phyloP scores from a whole-genome alignment of 176 grass and related monocot genomes.

The Alopecurus myosuroides region DNA sequence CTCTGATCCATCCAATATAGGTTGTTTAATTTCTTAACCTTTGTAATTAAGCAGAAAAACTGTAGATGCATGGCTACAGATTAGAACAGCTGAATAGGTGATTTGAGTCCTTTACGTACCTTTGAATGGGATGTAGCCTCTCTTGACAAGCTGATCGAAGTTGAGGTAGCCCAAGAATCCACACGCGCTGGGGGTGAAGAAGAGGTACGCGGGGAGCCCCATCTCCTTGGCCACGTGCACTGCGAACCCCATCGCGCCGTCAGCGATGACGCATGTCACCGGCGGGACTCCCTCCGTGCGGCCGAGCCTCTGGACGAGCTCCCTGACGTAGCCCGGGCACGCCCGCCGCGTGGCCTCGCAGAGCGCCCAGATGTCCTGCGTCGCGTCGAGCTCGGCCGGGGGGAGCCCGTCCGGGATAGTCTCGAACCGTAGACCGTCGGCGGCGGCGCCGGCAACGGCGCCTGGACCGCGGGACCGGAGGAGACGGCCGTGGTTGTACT shows the following conservation, averaged over 20 bases:
- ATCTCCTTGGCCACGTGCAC: constrained; percentile 60
- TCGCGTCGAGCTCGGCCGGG: constrained; percentile 28
- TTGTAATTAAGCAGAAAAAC: too few species aligned
- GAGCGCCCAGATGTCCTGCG: constrained; percentile 56
- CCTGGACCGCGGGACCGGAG: constrained; percentile 21
- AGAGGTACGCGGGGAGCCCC: constrained; percentile 31
- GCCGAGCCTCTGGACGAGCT: constrained; percentile 22
- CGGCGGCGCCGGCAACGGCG: constrained; percentile 7
- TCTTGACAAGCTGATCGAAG: constrained; percentile 47
- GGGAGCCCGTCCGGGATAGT: constrained; percentile 67
- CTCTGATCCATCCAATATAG: not conserved
- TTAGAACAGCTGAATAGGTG: not conserved
- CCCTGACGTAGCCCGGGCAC: constrained; percentile 19
- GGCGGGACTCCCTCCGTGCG: constrained; percentile 12
- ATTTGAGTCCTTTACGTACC: not conserved
- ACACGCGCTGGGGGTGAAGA: constrained; percentile 57
- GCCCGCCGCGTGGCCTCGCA: constrained; percentile 47
- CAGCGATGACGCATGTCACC: constrained; percentile 53
- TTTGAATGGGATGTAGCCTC: constrained; percentile 51
- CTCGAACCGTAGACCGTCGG: constrained; percentile 38
- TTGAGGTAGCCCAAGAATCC: constrained; percentile 51
- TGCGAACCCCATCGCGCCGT: constrained; percentile 49
- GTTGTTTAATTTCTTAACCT: not conserved
- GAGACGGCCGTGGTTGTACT: constrained; percentile 63
- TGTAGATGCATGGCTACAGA: not conserved